Evolutionary conservation across 148 eudicot species (phyloP).

Genomic region (Persicaria maculosa): DNA sequence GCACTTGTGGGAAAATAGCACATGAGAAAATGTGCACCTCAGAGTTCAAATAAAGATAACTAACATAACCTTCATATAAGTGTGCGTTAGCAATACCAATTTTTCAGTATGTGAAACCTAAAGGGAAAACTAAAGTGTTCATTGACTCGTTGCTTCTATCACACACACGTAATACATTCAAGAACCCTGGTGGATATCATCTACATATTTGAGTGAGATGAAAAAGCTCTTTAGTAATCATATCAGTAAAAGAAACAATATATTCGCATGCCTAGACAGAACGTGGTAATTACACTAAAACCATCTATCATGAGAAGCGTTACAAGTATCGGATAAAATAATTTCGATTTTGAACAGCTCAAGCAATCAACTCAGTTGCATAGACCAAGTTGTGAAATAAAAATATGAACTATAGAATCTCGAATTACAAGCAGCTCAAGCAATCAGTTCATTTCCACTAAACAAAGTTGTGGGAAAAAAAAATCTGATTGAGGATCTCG

Average conservation of each 20-base stretch:
- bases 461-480: too few species aligned
- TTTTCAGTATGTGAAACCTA: not conserved
- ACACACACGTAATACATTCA: not conserved
- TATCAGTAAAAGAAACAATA: not conserved
- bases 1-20: constrained; percentile 17
- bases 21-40: not conserved
- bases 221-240: not conserved
- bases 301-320: not conserved
- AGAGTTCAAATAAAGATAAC: not conserved
- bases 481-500: too few species aligned
- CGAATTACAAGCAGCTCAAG: not conserved
- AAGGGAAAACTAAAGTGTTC: not conserved
- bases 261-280: not conserved
- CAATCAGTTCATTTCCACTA: not conserved
- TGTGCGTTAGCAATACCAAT: not conserved
- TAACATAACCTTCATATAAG: not conserved
- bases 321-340: not conserved
- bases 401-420: not conserved
- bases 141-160: not conserved
- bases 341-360: too few species aligned
- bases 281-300: not conserved
- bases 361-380: not conserved
- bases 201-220: not conserved
- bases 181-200: not conserved
- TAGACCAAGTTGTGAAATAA: not conserved